phyloP scores from a whole-genome alignment of 202 grass and related monocot species.

The Zizania palustris region DNA sequence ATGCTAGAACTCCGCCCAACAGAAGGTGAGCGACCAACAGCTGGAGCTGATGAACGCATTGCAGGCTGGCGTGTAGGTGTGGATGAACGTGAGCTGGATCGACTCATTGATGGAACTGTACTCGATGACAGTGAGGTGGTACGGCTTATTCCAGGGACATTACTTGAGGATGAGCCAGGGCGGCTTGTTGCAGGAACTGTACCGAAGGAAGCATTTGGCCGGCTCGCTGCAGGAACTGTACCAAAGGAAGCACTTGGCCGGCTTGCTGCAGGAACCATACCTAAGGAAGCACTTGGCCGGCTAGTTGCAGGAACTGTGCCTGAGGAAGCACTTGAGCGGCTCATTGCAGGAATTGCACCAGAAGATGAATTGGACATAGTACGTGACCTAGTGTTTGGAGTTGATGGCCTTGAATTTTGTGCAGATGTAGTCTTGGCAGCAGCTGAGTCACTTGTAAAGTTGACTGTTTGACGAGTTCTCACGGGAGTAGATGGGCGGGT shows the following conservation, averaged over 20 bases:
- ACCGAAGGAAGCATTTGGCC: conserved; percentile 41
- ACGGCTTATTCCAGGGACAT: conserved; percentile 47
- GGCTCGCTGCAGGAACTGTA: conserved; percentile 30
- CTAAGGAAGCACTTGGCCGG: conserved; percentile 41
- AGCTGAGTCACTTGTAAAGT: conserved; percentile 44
- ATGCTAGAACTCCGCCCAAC: conserved; percentile 58
- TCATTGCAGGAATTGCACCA: conserved; percentile 39
- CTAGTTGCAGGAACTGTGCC: conserved; percentile 34
- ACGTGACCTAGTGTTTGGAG: conserved; percentile 64
- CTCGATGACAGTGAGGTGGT: conserved; percentile 47
- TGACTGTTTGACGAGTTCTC: conserved; percentile 50
- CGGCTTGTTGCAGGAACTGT: conserved; percentile 33
- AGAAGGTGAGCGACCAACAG: conserved; percentile 65
- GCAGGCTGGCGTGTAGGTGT: conserved; percentile 70
- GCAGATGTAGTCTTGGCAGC: conserved; percentile 45
- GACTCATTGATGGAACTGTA: conserved; percentile 59
- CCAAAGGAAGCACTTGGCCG: conserved; percentile 44
- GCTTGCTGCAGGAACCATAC: conserved; percentile 38
- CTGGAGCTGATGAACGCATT: conserved; percentile 46
- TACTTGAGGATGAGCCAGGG: conserved; percentile 48
- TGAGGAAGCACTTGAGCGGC: conserved; percentile 43
- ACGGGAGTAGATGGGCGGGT: conserved; percentile 67
- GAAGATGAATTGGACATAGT: conserved; percentile 54
- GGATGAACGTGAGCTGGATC: conserved; percentile 74
- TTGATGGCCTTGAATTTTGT: conserved; percentile 76